phyloP scores from a whole-genome alignment of 208 protist genomes.

The Tritrichomonas musculus region DNA sequence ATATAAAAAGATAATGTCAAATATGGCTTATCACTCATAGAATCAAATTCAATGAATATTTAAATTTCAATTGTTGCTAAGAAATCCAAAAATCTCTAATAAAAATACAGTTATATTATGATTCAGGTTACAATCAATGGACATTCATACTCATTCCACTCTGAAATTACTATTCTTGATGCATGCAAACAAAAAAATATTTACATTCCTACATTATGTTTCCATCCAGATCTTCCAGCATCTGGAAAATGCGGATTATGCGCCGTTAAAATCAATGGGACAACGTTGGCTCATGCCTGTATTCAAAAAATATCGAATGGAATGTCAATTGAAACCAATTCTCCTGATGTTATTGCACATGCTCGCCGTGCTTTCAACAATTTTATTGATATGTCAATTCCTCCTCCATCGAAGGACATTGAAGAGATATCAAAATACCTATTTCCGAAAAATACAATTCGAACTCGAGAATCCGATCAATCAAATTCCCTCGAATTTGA shows the following conservation, averaged over 20 bases:
- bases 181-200: not conserved
- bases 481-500: not conserved
- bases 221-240: not conserved
- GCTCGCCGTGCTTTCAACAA: not conserved
- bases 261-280: not conserved
- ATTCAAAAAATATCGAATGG: not conserved
- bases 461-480: constrained; percentile 35
- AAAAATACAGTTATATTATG: not conserved
- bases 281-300: not conserved
- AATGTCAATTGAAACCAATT: not conserved
- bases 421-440: constrained; percentile 50
- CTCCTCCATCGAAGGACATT: not conserved
- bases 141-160: not conserved
- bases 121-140: not conserved
- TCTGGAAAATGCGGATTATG: not conserved
- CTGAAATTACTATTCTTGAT: not conserved
- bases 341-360: not conserved
- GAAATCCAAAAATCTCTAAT: not conserved
- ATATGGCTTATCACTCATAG: not conserved
- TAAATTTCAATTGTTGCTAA: not conserved
- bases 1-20: not conserved
- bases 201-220: not conserved
- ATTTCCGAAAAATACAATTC: constrained; percentile 43
- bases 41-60: not conserved
- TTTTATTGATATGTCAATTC: not conserved